Percentiles rank a stretch among this genome's conserved stretches.
Evolutionary conservation across 345 rosid species (phyloP).

Genomic region (Rubroshorea leprosula): DNA sequence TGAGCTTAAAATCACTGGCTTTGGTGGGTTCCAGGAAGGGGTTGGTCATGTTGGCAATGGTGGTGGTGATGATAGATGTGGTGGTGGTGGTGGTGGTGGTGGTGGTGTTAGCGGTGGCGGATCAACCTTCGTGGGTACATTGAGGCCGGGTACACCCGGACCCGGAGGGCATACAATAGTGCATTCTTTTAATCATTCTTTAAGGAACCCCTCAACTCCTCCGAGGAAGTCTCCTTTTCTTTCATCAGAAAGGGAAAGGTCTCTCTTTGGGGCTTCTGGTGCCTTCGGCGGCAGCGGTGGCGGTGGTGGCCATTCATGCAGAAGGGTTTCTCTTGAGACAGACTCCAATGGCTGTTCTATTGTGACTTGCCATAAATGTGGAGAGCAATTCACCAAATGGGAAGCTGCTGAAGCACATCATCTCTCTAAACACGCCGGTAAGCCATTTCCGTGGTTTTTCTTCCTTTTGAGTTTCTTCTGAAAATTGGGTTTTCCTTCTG

Average conservation of each 20-base stretch:
- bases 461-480: background rate
- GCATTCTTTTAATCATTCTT: constrained; percentile 71
- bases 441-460: constrained; percentile 4
- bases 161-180: constrained; percentile 57
- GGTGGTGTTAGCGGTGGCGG: constrained; percentile 18
- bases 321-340: constrained; percentile 52
- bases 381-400: constrained; percentile 83
- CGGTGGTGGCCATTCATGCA: constrained; percentile 39
- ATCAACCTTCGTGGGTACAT: constrained; percentile 73
- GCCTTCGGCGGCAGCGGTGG: constrained; percentile 18
- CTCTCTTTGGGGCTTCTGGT: constrained; percentile 34
- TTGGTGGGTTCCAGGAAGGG: constrained; percentile 54
- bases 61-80: constrained; percentile 17
- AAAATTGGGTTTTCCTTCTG: background rate
- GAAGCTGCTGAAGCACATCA: constrained; percentile 97
- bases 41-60: constrained; percentile 18
- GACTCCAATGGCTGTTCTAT: constrained; percentile 50
- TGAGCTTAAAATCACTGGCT: constrained; percentile 91
- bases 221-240: constrained; percentile 50
- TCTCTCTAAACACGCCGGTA: constrained; percentile 98
- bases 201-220: constrained; percentile 41
- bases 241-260: constrained; percentile 46
- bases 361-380: constrained; percentile 93
- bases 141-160: constrained; percentile 90
- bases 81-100: constrained; percentile 19